These are phyloP conservation scores for Phylloporus arenicola DNA, from an alignment of 768 basidiomycete genomes.

Conservation along the genomic window DNA sequence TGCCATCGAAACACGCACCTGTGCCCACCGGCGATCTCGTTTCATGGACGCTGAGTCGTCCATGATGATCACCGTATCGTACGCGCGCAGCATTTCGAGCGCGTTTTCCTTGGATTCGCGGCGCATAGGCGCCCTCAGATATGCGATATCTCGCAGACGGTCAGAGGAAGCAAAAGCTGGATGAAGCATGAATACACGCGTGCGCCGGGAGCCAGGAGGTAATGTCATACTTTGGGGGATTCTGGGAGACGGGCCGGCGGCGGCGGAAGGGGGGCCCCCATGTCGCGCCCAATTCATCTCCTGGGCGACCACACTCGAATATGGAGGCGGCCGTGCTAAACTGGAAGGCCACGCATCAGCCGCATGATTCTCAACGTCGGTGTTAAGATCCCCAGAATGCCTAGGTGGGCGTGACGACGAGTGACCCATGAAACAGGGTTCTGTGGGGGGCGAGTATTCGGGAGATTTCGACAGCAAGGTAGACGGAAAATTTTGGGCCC, in stretches of 20 bases:
- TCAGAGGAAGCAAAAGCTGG: conserved; percentile 13
- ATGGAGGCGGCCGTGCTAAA: conserved; percentile 23
- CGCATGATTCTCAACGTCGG: neutral
- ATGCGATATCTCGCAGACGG: conserved; percentile 17
- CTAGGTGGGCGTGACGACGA: conserved; percentile 9
- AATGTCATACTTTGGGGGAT: conserved; percentile 16
- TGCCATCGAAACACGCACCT: conserved; percentile 31
- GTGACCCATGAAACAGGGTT: conserved; percentile 6
- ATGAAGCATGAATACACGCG: conserved; percentile 22
- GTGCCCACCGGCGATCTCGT: conserved; percentile 40
- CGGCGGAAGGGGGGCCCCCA: neutral
- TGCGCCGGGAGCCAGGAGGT: conserved; percentile 16
- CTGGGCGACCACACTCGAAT: conserved; percentile 8
- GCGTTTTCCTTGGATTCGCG: conserved; percentile 26
- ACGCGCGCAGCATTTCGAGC: conserved; percentile 36
- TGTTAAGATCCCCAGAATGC: neutral
- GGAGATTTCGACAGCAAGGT: no score
- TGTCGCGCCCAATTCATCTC: conserved; percentile 1
- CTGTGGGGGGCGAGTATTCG: no score
- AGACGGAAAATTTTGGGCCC: no score
- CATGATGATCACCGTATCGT: conserved; percentile 54
- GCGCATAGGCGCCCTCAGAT: conserved; percentile 24
- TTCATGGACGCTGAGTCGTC: conserved; percentile 61
- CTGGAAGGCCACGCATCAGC: conserved; percentile 1
- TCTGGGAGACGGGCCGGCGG: conserved; percentile 2